These are phyloP conservation scores for Phytopythium litorale DNA, from an alignment of 352 stramenopile genomes.

Conservation along the genomic window DNA sequence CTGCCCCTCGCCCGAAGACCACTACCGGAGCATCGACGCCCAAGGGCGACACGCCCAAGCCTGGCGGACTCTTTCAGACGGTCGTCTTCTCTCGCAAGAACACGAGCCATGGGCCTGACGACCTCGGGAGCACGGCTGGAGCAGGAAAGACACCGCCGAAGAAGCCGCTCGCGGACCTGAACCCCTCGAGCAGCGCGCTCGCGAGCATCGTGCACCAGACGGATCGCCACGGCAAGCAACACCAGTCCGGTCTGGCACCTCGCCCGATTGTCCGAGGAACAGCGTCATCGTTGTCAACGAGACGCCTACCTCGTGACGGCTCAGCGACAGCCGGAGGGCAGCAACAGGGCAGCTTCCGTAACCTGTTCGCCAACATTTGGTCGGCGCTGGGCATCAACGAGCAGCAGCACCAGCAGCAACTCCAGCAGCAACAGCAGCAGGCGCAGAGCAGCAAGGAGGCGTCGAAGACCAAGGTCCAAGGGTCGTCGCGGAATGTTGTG, in stretches of 20 bases:
- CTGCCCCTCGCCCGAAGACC: neutral
- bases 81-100: conserved; percentile 67
- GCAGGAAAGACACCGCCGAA: conserved; percentile 23
- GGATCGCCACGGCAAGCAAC: conserved; percentile 58
- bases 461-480: conserved; percentile 17
- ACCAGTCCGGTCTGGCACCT: conserved; percentile 10
- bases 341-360: conserved; percentile 50
- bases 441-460: conserved; percentile 18
- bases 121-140: conserved; percentile 9
- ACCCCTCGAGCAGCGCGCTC: conserved; percentile 25
- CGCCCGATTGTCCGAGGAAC: conserved; percentile 1
- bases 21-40: conserved; percentile 12
- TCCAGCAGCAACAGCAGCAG: conserved; percentile 24
- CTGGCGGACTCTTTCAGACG: conserved; percentile 45
- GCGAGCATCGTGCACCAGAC: conserved; percentile 67
- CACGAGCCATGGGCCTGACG: conserved; percentile 40
- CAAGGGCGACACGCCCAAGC: conserved; percentile 27
- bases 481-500: conserved; percentile 26
- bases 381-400: conserved; percentile 58
- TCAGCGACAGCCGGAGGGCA: conserved; percentile 10
- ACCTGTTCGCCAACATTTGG: conserved; percentile 70
- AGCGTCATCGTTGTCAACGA: neutral
- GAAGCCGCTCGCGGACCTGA: conserved; percentile 41
- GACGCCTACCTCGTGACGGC: conserved; percentile 22
- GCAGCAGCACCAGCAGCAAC: conserved; percentile 38